Evolutionary conservation across 2,329 filamentous ascomycete genomes (phyloP), one percentile per base, ranked within the genome.

Genomic region (Ilyonectria destructans): DNA sequence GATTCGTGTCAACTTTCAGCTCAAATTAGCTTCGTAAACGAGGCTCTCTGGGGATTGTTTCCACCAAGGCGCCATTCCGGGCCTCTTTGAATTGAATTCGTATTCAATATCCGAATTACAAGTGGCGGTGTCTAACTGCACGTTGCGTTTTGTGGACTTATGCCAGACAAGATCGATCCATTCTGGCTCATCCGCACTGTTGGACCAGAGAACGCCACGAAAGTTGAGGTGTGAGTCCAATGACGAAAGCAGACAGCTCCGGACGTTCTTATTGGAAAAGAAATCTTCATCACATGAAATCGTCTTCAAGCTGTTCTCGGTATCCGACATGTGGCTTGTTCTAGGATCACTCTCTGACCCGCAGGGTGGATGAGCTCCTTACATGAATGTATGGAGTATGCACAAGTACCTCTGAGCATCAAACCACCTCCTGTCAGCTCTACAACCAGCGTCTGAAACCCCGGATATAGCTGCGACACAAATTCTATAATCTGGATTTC

Each of bases 1-100:
- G 73, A 75, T 71, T 70, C 69, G 69, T 76, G 73, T 75, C 70
- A 75, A 76, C 72, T 75, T 75, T 67, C 49, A 48, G 33, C 35
- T 12, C 17, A 33, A 31, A 33, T 51, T 21, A 37, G 56, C 21
- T 23, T 51, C 21, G 23, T 4, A 31, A 21, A 15, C 13, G 21
- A 37, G 58, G 35, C 29, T 19, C 33, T 46, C n/a, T 35, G 23
- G 12, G 13, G 7, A 35, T 35, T 40, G 26, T 19, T 52, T 26
- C n/a, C 49, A 10, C n/a, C 29, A 33, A 52, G 17, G 26, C 29
- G 17, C n/a, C 6, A 52, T n/a, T 33, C 4, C n/a, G 9, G 9
- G 3, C 33, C 12, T 19, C 17, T 12, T 33, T 10, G 29, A 6
- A n/a, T 43, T 10, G 17, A 19, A 3, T 31, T 13, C 19, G 8